Conservation (phyloP, 768 basidiomycete genomes). For the Porphyrellus cyaneotinctus region DNA sequence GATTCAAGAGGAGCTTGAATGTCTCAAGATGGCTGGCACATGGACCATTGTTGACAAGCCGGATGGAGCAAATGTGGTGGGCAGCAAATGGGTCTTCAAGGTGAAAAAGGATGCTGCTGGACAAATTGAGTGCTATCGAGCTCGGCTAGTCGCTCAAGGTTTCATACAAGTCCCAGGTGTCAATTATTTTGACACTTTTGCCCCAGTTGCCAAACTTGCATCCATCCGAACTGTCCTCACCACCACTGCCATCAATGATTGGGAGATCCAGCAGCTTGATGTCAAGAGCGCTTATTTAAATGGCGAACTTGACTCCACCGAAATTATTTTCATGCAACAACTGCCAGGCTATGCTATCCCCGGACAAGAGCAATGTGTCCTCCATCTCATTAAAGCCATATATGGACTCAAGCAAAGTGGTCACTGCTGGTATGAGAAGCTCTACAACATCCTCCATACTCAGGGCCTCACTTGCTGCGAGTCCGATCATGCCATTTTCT, state of each 20-base stretch:
- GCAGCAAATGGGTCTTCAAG: constrained; percentile 5
- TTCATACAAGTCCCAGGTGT: background rate
- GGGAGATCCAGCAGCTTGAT: background rate
- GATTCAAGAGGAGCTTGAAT: background rate
- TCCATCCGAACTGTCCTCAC: background rate
- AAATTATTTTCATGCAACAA: background rate
- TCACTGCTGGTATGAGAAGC: background rate
- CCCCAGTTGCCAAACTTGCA: background rate
- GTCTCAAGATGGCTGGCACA: background rate
- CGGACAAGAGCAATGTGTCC: too few species aligned
- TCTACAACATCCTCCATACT: background rate
- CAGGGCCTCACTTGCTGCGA: background rate
- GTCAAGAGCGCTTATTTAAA: background rate
- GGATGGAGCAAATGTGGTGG: background rate
- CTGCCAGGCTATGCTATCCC: background rate
- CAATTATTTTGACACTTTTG: constrained; percentile 1
- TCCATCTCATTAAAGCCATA: too few species aligned
- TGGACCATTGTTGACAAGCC: background rate
- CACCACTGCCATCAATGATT: background rate
- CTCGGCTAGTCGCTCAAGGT: background rate
- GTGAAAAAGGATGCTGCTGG: background rate
- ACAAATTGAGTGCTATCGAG: background rate
- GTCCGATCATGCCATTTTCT: background rate
- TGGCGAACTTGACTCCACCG: background rate
- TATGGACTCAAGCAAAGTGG: background rate